A percentile compares a stretch with the other conserved stretches of the same genome.
Conservation (phyloP, 2,329 filamentous ascomycete species). For the Scleromitrula shiraiana region DNA sequence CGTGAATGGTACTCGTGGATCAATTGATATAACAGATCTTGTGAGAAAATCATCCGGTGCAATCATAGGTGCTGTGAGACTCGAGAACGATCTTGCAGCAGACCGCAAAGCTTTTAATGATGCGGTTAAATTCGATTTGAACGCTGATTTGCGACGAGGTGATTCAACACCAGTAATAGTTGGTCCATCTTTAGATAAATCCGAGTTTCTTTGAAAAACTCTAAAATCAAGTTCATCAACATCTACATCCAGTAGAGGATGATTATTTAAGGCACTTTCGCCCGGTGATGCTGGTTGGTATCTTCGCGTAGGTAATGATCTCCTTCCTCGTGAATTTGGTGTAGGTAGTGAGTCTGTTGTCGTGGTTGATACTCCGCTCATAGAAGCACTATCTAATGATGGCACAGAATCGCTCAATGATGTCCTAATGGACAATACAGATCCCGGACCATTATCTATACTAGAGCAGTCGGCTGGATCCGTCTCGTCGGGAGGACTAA, state of each 20-base stretch:
- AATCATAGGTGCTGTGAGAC: conserved; percentile 54
- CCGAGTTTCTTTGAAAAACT: conserved; percentile 33
- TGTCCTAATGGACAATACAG: conserved; percentile 45
- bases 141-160: conserved; percentile 36
- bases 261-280: conserved; percentile 36
- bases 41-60: conserved; percentile 60
- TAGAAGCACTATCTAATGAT: conserved; percentile 46
- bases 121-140: conserved; percentile 63
- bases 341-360: conserved; percentile 24
- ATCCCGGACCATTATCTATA: conserved; percentile 46
- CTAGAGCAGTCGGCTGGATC: conserved; percentile 39
- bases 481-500: conserved; percentile 52
- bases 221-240: conserved; percentile 42
- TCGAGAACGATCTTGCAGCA: conserved; percentile 56
- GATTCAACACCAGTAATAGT: conserved; percentile 6
- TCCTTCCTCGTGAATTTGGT: conserved; percentile 32
- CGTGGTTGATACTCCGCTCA: conserved; percentile 30
- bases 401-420: conserved; percentile 54
- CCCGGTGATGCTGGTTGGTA: conserved; percentile 50
- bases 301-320: conserved; percentile 37
- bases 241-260: conserved; percentile 39
- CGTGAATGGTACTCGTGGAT: conserved; percentile 57
- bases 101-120: conserved; percentile 55
- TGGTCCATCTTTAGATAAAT: conserved; percentile 13
- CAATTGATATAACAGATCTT: conserved; percentile 58